Conservation (phyloP, 1,284 basidiomycete species). For the Hymenochaete sp. region DNA sequence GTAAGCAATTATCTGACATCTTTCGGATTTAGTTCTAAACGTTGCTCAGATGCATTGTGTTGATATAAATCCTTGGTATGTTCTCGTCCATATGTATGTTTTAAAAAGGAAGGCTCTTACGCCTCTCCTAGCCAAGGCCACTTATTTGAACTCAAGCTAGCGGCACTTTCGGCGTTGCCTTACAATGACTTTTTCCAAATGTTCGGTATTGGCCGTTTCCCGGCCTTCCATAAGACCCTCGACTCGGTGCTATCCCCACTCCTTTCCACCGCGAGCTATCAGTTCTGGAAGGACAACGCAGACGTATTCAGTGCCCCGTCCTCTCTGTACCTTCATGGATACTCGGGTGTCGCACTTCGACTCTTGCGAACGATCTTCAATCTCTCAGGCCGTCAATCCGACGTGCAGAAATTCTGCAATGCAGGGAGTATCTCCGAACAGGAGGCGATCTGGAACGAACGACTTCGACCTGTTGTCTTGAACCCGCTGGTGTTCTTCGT, state of each 20-base stretch:
- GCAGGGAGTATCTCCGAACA: conserved; percentile 55
- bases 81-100: conserved; percentile 1
- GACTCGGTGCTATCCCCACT: conserved; percentile 62
- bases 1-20: conserved; percentile 24
- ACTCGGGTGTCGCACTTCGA: conserved; percentile 65
- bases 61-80: conserved; percentile 56
- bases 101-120: background rate
- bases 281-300: conserved; percentile 70
- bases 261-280: conserved; percentile 67
- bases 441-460: conserved; percentile 53
- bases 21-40: background rate
- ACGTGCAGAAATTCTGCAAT: conserved; percentile 51
- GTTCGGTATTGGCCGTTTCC: conserved; percentile 63
- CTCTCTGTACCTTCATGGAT: conserved; percentile 54
- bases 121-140: conserved; percentile 51
- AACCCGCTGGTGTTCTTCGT: conserved; percentile 59
- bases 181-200: conserved; percentile 68
- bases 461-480: conserved; percentile 56
- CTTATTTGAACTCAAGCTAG: conserved; percentile 73
- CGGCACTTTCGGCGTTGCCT: conserved; percentile 51
- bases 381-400: conserved; percentile 48
- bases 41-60: conserved; percentile 57
- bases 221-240: conserved; percentile 56
- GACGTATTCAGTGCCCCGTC: conserved; percentile 48
- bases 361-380: conserved; percentile 55